Conservation (phyloP, 768 basidiomycete species). For the Vararia minispora region DNA sequence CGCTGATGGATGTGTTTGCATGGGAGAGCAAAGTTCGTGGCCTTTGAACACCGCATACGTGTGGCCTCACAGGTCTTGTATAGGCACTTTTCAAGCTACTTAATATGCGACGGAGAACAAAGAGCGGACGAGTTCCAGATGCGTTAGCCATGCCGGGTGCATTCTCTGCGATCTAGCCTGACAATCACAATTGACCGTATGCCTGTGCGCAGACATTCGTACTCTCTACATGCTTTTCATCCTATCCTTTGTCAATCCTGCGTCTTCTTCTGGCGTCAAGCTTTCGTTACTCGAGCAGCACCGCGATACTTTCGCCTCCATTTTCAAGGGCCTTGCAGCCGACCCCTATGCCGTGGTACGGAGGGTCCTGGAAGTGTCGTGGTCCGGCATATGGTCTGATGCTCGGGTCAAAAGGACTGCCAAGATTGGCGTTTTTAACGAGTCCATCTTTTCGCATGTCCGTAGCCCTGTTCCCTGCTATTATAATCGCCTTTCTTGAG, state of each 20-base stretch:
- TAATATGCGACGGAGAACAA: conserved; percentile 56
- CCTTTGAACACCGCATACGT: no score
- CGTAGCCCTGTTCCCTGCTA: conserved; percentile 9
- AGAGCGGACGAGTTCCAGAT: conserved; percentile 26
- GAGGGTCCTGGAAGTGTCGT: conserved; percentile 60
- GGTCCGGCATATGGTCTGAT: conserved; percentile 72
- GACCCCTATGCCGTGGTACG: conserved; percentile 54
- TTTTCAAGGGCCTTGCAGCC: conserved; percentile 64
- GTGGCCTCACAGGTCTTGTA: no score
- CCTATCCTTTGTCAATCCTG: conserved; percentile 53
- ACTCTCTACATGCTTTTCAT: conserved; percentile 65
- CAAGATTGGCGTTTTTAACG: conserved; percentile 65
- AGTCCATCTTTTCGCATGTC: conserved; percentile 55
- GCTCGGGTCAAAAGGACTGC: conserved; percentile 56
- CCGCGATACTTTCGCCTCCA: conserved; percentile 45
- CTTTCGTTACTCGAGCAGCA: conserved; percentile 60
- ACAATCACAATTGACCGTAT: conserved; percentile 1
- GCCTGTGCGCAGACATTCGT: conserved; percentile 51
- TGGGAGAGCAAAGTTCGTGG: conserved; percentile 65
- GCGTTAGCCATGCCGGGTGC: conserved; percentile 47
- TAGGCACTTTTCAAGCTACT: conserved; percentile 60
- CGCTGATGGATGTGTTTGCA: conserved; percentile 55
- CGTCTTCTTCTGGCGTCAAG: conserved; percentile 42
- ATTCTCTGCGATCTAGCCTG: conserved; percentile 7
- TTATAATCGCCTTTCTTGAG: neutral